Percentiles rank a stretch among this genome's conserved stretches.
These are phyloP conservation scores for Kregervanrija fluxuum DNA, from an alignment of 805 yeast genomes.

Conservation along the genomic window DNA sequence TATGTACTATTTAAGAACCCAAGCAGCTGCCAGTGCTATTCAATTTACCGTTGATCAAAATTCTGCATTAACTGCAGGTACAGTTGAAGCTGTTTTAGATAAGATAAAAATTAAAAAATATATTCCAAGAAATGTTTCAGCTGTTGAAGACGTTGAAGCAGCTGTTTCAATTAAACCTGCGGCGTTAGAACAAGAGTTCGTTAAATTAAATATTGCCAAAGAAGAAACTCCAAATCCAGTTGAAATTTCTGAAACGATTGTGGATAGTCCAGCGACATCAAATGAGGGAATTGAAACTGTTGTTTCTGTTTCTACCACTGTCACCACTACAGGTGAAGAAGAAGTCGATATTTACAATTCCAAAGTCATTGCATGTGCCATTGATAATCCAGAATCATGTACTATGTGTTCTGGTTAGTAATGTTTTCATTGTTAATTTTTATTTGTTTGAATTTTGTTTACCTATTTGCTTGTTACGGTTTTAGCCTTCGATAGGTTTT, in stretches of 20 bases:
- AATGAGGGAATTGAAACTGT: slow-evolving; percentile 6
- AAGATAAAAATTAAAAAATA: slow-evolving; percentile 29
- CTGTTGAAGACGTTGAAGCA: slow-evolving; percentile 24
- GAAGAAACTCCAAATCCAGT: slow-evolving; percentile 14
- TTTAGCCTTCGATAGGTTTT: too few relatives aligned
- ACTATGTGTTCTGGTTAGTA: slow-evolving; percentile 95
- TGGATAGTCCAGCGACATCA: not conserved
- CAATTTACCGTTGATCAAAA: slow-evolving; percentile 77
- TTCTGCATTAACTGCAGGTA: slow-evolving; percentile 25
- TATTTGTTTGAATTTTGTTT: not conserved
- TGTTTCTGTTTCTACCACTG: slow-evolving; percentile 3
- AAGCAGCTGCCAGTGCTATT: slow-evolving; percentile 96
- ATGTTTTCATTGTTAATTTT: not conserved
- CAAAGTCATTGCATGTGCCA: slow-evolving; percentile 93
- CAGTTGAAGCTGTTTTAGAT: slow-evolving; percentile 21
- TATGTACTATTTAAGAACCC: slow-evolving; percentile 96
- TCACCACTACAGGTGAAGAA: slow-evolving; percentile 10
- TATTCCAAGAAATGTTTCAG: slow-evolving; percentile 22
- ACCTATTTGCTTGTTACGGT: not conserved
- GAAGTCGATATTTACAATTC: slow-evolving; percentile 78
- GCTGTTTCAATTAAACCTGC: slow-evolving; percentile 8
- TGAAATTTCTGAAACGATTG: slow-evolving; percentile 23
- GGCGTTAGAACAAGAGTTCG: slow-evolving; percentile 4
- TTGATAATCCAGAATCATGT: slow-evolving; percentile 94
- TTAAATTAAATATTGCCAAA: slow-evolving; percentile 3